These are phyloP conservation scores for Cordyceps fumosorosea DNA, from an alignment of 2,329 filamentous ascomycete species.

Conservation along the genomic window DNA sequence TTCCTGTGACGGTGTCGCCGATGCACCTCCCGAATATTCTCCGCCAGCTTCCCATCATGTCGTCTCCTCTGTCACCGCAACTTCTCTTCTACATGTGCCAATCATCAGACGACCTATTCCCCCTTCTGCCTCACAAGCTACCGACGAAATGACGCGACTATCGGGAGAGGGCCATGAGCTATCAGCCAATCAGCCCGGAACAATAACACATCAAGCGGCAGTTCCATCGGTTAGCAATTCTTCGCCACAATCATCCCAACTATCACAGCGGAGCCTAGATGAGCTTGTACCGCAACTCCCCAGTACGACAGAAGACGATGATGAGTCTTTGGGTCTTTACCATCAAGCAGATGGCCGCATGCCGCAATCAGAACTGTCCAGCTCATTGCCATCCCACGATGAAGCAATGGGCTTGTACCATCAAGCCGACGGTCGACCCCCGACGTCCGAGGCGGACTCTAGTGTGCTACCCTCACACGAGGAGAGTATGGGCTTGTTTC, in stretches of 20 bases:
- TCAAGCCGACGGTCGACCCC: slow-evolving; percentile 23
- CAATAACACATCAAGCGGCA: not conserved
- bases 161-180: not conserved
- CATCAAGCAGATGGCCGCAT: slow-evolving; percentile 25
- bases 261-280: not conserved
- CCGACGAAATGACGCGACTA: not conserved
- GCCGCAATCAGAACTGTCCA: not conserved
- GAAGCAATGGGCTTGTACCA: slow-evolving; percentile 26
- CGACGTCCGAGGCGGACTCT: not conserved
- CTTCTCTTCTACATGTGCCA: not conserved
- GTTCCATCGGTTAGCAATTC: not conserved
- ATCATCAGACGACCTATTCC: not conserved
- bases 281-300: not conserved
- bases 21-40: slow-evolving; percentile 12
- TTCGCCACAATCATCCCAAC: not conserved
- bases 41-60: not conserved
- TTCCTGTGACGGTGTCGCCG: slow-evolving; percentile 1
- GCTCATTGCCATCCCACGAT: slow-evolving; percentile 19
- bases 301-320: slow-evolving; percentile 13
- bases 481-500: slow-evolving; percentile 24
- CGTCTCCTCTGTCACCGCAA: not conserved
- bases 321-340: slow-evolving; percentile 23
- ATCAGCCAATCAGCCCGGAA: not conserved
- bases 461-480: slow-evolving; percentile 19
- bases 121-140: not conserved